These are phyloP conservation scores for Alternaria sp. DNA, from an alignment of 2,329 filamentous ascomycete species.

Conservation along the genomic window DNA sequence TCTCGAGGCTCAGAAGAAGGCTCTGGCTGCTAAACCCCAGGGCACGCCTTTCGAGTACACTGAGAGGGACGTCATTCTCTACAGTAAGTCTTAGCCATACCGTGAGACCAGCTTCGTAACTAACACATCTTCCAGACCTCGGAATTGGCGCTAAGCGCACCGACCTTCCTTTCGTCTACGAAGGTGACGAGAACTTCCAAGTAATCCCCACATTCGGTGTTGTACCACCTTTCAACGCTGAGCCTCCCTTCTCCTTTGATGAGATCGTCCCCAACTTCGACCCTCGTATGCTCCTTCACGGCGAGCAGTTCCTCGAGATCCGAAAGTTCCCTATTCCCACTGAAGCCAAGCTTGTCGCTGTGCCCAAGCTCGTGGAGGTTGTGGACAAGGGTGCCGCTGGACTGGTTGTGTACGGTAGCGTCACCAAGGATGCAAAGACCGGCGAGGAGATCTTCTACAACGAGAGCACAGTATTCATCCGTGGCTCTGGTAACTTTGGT, in stretches of 20 bases:
- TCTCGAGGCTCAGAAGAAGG: conserved; percentile 77
- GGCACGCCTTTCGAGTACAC: conserved; percentile 83
- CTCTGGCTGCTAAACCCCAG: conserved; percentile 74
- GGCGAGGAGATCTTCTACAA: conserved; percentile 97
- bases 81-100: conserved; percentile 62
- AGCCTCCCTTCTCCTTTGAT: conserved; percentile 79
- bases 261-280: conserved; percentile 94
- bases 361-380: conserved; percentile 86
- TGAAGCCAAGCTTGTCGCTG: conserved; percentile 75
- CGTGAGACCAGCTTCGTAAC: conserved; percentile 4
- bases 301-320: conserved; percentile 97
- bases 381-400: conserved; percentile 94
- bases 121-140: conserved; percentile 63
- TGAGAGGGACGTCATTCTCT: conserved; percentile 89
- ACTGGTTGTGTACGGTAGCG: conserved; percentile 79
- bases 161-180: conserved; percentile 87
- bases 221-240: conserved; percentile 88
- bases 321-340: conserved; percentile 92
- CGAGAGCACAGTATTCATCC: conserved; percentile 90
- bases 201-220: conserved; percentile 95
- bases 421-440: conserved; percentile 83
- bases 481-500: conserved; percentile 89
- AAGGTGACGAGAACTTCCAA: conserved; percentile 92
- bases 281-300: conserved; percentile 98
- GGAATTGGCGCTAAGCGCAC: conserved; percentile 90